These are phyloP conservation scores for Magnaporthales sp. DNA, from an alignment of 2,329 filamentous ascomycete genomes.

Conservation along the genomic window DNA sequence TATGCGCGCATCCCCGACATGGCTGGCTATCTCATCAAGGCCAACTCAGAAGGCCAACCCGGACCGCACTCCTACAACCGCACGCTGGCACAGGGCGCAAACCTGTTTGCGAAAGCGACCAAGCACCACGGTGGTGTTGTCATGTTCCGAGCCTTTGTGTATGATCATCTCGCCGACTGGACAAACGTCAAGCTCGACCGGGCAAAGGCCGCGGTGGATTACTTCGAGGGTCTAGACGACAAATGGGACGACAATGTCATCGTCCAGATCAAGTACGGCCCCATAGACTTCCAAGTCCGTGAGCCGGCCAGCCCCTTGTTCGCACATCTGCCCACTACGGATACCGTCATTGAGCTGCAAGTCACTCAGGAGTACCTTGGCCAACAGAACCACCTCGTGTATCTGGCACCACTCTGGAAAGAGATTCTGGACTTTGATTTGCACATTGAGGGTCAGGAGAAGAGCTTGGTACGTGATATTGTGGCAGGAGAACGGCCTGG, in stretches of 20 bases:
- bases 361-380: slow-evolving; percentile 64
- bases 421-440: slow-evolving; percentile 60
- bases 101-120: slow-evolving; percentile 54
- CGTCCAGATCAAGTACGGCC: slow-evolving; percentile 66
- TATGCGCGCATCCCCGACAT: slow-evolving; percentile 57
- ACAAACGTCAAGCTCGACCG: slow-evolving; percentile 57
- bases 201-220: slow-evolving; percentile 61
- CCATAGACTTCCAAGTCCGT: slow-evolving; percentile 66
- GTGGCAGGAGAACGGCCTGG: slow-evolving; percentile 41
- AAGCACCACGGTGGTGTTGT: slow-evolving; percentile 48
- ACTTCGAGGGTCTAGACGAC: slow-evolving; percentile 54
- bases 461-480: slow-evolving; percentile 50
- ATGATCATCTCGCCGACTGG: slow-evolving; percentile 47
- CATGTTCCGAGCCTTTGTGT: slow-evolving; percentile 67
- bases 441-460: slow-evolving; percentile 41
- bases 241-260: slow-evolving; percentile 63
- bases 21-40: slow-evolving; percentile 62
- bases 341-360: slow-evolving; percentile 53
- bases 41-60: slow-evolving; percentile 63
- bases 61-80: slow-evolving; percentile 62
- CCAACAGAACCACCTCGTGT: slow-evolving; percentile 61
- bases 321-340: slow-evolving; percentile 34
- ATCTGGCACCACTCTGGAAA: slow-evolving; percentile 61
- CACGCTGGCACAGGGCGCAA: slow-evolving; percentile 59
- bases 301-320: slow-evolving; percentile 61